Evolutionary conservation across 2,329 filamentous ascomycete species (phyloP), one percentile per base, ranked within the genome.

Genomic region (Botrytis squamosa): DNA sequence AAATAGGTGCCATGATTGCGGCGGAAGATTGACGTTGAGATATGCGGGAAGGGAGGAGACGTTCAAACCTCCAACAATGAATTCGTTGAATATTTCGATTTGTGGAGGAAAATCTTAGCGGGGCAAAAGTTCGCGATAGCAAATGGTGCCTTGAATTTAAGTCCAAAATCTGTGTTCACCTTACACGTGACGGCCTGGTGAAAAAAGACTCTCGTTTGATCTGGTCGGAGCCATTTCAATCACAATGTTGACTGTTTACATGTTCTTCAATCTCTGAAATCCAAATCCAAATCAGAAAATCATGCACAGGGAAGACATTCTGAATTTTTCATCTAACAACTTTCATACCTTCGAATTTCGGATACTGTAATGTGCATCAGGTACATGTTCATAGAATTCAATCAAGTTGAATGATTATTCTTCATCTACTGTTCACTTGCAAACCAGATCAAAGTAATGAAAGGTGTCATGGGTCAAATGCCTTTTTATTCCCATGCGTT

Each of bases 1-100:
- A 88, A 73, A 85, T 84, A 74, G 85, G 84, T 77, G 86, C 83
- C 86, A 88, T 88, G 75, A 76, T 82, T 80, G 78, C 77, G 78
- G 76, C 59, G 70, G 46, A 68, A 38, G 38, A 38, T 49, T 76
- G 68, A 74, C 66, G 68, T 75, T 64, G 38, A 57, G 59, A 73
- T 62, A 46, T 73, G 36, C 52, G 52, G 52, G 25, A 33, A 67
- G 63, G 25, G 36, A 42, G 42, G 52, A 66, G 67, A 62, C 59
- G 63, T 36, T 67, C 68, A 59, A 59, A 68, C 68, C 59, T 29
- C 38, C 64, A 52, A 72, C 40, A 18, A 36, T 73, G 67, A 74
- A 70, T 73, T 75, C 73, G 75, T 74, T 57, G 62, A 75, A 75
- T 75, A 77, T 77, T 77, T 77, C 77, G 72, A 75, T 78, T 76